These are phyloP conservation scores for Ophiostoma quercus DNA, from an alignment of 2,329 filamentous ascomycete species.

Conservation along the genomic window DNA sequence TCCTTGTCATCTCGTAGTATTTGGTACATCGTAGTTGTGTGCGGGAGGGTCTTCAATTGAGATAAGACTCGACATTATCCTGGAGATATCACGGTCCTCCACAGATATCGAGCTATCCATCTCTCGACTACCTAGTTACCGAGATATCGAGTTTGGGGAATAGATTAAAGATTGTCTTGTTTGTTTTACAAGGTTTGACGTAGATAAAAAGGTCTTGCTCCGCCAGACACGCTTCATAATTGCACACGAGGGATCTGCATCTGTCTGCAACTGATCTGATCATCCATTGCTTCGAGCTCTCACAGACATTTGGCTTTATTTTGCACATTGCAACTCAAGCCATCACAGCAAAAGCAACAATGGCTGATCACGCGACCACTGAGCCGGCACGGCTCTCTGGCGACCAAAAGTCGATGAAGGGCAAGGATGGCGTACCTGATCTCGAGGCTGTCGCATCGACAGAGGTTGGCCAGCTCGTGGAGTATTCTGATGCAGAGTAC, in stretches of 20 bases:
- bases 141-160: not conserved
- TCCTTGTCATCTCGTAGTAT: not conserved
- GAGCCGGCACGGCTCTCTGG: not conserved
- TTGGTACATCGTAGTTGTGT: not conserved
- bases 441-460: not conserved
- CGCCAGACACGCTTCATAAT: not conserved
- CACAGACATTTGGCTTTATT: not conserved
- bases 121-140: not conserved
- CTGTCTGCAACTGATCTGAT: not conserved
- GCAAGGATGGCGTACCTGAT: not conserved
- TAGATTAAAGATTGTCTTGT: not conserved
- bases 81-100: not conserved
- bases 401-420: not conserved
- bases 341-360: not conserved
- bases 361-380: not conserved
- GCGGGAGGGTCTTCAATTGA: not conserved
- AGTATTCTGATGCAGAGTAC: not conserved
- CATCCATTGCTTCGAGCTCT: not conserved
- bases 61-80: not conserved
- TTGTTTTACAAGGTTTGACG: not conserved
- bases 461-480: not conserved
- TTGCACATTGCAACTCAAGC: not conserved
- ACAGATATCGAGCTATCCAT: not conserved
- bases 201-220: constrained; percentile 1
- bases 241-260: not conserved